Conservation (phyloP, 106 monocot genomes). For the Iris macrosiphon region DNA sequence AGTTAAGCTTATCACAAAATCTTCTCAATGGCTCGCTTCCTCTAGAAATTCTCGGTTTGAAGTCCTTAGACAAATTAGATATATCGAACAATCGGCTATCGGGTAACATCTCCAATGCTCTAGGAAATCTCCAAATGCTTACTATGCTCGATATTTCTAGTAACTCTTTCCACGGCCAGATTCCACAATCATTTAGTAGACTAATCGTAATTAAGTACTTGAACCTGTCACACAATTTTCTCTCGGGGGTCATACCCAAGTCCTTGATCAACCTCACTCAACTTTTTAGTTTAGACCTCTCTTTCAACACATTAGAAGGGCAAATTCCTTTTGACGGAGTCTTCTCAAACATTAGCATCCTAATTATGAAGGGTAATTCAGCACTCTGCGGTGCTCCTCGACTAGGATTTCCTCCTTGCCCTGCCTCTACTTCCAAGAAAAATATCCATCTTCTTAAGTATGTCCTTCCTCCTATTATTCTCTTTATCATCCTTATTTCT, state of each 20-base stretch:
- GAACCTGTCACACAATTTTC: not conserved
- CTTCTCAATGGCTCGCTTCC: no score
- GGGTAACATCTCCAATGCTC: no score
- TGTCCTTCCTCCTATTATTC: not conserved
- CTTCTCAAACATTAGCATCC: not conserved
- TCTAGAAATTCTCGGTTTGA: no score
- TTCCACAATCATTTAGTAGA: conserved; percentile 7
- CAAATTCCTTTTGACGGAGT: not conserved
- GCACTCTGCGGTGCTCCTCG: conserved; percentile 3
- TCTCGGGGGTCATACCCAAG: conserved; percentile 1
- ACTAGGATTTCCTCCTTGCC: not conserved
- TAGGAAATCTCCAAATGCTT: conserved; percentile 1
- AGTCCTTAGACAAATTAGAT: no score
- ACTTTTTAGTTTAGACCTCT: not conserved
- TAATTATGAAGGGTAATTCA: not conserved
- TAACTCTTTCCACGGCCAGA: conserved; percentile 5
- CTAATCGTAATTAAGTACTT: not conserved
- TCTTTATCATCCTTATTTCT: not conserved
- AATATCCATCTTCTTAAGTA: not conserved
- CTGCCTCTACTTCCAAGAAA: not conserved
- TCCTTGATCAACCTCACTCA: not conserved
- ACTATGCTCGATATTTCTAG: not conserved
- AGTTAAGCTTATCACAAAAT: no score
- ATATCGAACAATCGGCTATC: no score
- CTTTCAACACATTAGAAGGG: conserved; percentile 2